These are phyloP conservation scores for Saccharomyces hybrid DNA, from an alignment of 1,139 yeast genomes.

Conservation along the genomic window DNA sequence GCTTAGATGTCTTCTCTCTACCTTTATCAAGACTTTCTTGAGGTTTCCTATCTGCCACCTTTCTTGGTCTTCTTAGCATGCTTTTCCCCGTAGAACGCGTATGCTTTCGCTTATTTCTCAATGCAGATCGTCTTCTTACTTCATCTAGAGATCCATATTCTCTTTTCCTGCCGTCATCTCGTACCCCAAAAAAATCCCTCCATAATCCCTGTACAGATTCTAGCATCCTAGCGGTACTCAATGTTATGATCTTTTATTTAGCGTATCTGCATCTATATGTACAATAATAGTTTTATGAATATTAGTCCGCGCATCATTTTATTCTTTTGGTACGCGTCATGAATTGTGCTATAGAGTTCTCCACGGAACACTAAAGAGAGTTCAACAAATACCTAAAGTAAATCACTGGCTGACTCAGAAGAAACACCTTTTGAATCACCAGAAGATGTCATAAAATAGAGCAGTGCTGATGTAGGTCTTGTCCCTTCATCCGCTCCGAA, in stretches of 20 bases:
- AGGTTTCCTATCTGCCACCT: neutral
- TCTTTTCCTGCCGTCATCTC: slow-evolving; percentile 15
- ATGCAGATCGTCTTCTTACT: slow-evolving; percentile 7
- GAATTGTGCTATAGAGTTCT: neutral
- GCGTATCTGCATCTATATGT: neutral
- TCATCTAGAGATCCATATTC: slow-evolving; percentile 19
- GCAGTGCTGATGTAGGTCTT: no score
- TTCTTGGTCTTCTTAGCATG: slow-evolving; percentile 1
- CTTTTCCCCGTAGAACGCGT: neutral
- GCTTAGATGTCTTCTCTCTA: neutral
- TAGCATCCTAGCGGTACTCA: no score
- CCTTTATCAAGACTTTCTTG: neutral
- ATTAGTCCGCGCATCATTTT: neutral
- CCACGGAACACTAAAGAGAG: no score
- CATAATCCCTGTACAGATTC: slow-evolving; percentile 10
- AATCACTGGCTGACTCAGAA: no score
- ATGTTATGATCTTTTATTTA: no score
- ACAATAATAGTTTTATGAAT: neutral
- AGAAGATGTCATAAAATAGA: no score
- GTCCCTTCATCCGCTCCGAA: no score
- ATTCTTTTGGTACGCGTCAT: neutral
- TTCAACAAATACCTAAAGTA: no score
- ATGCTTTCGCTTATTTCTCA: neutral
- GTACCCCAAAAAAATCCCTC: slow-evolving; percentile 10
- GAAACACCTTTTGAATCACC: no score